Evolutionary conservation across 345 rosid genomes (phyloP), one percentile per base, ranked within the genome.

Genomic region (Eucalyptus pauciflora): DNA sequence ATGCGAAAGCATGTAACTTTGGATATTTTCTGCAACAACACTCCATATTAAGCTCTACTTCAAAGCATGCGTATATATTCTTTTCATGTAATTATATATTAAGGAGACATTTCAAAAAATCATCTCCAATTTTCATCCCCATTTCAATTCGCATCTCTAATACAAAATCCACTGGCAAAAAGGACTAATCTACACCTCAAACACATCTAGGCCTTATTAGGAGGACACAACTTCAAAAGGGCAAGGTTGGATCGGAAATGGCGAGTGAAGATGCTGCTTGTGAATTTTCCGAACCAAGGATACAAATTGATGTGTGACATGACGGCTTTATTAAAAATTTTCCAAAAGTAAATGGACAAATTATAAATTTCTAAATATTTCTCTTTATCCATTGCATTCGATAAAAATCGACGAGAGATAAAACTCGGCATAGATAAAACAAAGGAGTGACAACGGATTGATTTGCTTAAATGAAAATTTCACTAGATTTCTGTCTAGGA

Each of bases 331-430:
- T 33, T 71, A 33, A 16, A 16, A 2, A 3, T 7, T 14, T 31
- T 8, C 7, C 43, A 3, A 16, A 7, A 71, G 33, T 5, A 33
- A 71, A 33, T 33, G 7, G 45, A 71, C 4, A 18, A 16, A 33
- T 33, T 71, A 33, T 33, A 18, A 9, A 67, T 69, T 16, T 17
- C 24, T 11, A 71, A 1, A 71, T 71, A 33, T 18, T 17, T 37
- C 9, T 9, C 25, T 33, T 71, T 5, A n/a, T n/a, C 3, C 76
- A 64, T 1, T n/a, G 8, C 37, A 0, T 14, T 64, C 37, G 1
- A 64, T 64, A 64, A n/a, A 64, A 64, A 7, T 16, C 5, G 1
- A n/a, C 9, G 13, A n/a, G 10, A n/a, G 33, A 14, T n/a, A n/a
- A n/a, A 64, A 64, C 18, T 13, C 3, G 5, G 37, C 37, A 64